These are phyloP conservation scores for Hanseniaspora occidentalis DNA, from an alignment of 805 yeast species.

Conservation along the genomic window DNA sequence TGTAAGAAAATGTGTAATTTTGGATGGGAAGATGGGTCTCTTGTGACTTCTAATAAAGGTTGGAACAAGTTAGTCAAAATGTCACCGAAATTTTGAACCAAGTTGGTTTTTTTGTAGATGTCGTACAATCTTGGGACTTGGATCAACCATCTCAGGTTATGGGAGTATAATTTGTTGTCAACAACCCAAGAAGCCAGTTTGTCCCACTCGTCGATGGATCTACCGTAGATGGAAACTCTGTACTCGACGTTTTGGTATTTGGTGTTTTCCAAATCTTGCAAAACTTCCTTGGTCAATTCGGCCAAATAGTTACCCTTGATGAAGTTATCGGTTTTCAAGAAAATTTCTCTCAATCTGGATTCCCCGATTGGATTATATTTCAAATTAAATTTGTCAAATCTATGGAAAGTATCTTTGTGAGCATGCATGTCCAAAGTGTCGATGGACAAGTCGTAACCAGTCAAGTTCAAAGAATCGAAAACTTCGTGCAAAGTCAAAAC, in stretches of 20 bases:
- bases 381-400: slow-evolving; percentile 93
- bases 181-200: slow-evolving; percentile 90
- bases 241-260: slow-evolving; percentile 97
- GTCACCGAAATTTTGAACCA: slow-evolving; percentile 62
- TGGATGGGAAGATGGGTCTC: slow-evolving; percentile 80
- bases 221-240: slow-evolving; percentile 88
- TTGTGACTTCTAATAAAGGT: slow-evolving; percentile 84
- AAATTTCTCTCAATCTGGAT: slow-evolving; percentile 91
- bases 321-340: slow-evolving; percentile 88
- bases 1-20: slow-evolving; percentile 79
- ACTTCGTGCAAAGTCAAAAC: slow-evolving; percentile 80
- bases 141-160: slow-evolving; percentile 92
- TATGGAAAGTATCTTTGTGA: slow-evolving; percentile 93
- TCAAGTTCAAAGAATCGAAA: slow-evolving; percentile 75
- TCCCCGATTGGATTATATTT: slow-evolving; percentile 98
- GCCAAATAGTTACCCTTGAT: slow-evolving; percentile 83
- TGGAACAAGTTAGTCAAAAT: slow-evolving; percentile 66
- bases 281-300: slow-evolving; percentile 85
- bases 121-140: slow-evolving; percentile 93
- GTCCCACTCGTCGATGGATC: slow-evolving; percentile 87
- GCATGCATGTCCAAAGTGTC: slow-evolving; percentile 99
- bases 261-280: slow-evolving; percentile 86
- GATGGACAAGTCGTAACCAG: slow-evolving; percentile 90
- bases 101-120: slow-evolving; percentile 65
- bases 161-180: slow-evolving; percentile 81